Evolutionary conservation across 1,139 yeast species (phyloP), one percentile per base, ranked within the genome.

Genomic region (Taphrina deformans): DNA sequence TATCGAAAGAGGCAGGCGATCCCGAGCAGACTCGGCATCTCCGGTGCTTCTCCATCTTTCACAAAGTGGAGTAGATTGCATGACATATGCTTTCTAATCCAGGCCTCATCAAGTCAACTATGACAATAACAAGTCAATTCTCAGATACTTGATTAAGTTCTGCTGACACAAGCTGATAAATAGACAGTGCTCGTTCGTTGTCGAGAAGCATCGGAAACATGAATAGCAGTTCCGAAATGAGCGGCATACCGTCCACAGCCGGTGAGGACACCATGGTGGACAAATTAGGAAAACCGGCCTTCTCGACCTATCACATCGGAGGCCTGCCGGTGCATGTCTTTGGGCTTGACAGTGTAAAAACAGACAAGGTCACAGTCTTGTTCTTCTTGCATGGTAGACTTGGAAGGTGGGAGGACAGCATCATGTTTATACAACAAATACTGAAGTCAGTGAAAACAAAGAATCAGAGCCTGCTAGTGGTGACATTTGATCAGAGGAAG

Each of bases 401-500:
- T 10, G 67, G 67, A 6, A 55, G 31, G n/a, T 61, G 55, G 41
- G 52, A 61, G 35, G 65, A 52, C 33, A 24, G 46, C 35, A 33
- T 62, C 38, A 14, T 3, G n/a, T 38, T 24, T 24, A 33, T 62
- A 14, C 44, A 41, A 33, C 55, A 31, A 14, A 33, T 62, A 40
- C 59, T 31, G 62, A 24, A 23, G 18, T 12, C 58, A 10, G 58
- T 53, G 3, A 53, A 53, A 23, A 27, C 27, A 3, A 53, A 35
- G 35, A 24, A 24, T n/a, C 35, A 24, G 65, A 68, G 33, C 35
- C 68, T 55, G 75, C 85, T 40, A 81, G 83, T 58, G 2, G 81
- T 84, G 12, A 77, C 85, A 0, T 84, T 84, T 72, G 90, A 86
- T 70, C 75, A 77, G 65, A 78, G 87, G 66, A 86, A 86, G 74